These are phyloP conservation scores for Calonectria pseudoreteaudii DNA, from an alignment of 2,329 filamentous ascomycete species.

Conservation along the genomic window DNA sequence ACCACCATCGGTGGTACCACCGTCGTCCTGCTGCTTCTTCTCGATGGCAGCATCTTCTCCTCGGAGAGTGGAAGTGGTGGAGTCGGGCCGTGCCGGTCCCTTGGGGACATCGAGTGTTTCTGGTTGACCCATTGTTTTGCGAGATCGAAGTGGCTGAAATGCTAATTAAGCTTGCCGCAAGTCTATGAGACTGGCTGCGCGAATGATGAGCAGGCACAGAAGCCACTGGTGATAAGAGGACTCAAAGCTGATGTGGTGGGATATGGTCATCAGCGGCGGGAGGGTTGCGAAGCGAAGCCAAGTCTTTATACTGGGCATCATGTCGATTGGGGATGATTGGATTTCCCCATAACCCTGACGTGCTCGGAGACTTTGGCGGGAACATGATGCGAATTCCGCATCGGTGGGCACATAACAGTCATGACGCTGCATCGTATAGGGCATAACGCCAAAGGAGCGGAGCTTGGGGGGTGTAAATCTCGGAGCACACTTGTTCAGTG, in stretches of 20 bases:
- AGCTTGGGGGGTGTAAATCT: conserved; percentile 31
- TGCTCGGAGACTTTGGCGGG: conserved; percentile 34
- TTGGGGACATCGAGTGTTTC: conserved; percentile 39
- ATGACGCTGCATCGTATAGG: conserved; percentile 16
- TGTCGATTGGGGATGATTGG: neutral
- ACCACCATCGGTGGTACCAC: conserved; percentile 35
- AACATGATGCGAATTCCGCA: conserved; percentile 37
- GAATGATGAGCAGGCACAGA: neutral
- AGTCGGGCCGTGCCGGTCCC: conserved; percentile 39
- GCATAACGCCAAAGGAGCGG: conserved; percentile 37
- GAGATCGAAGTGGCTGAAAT: conserved; percentile 3
- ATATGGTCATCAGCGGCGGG: conserved; percentile 18
- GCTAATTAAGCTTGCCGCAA: conserved; percentile 31
- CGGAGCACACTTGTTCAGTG: conserved; percentile 36
- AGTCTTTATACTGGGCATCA: conserved; percentile 35
- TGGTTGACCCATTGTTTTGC: conserved; percentile 4
- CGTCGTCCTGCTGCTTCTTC: conserved; percentile 38
- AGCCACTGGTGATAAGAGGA: conserved; percentile 18
- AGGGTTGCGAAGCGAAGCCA: conserved; percentile 15
- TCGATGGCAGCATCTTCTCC: conserved; percentile 43
- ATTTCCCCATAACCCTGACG: conserved; percentile 19
- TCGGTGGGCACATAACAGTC: conserved; percentile 10
- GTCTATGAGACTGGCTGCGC: neutral
- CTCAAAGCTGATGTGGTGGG: conserved; percentile 16
- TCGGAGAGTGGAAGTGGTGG: conserved; percentile 44